These are phyloP conservation scores for Cladobotryum protrusum DNA, from an alignment of 2,329 filamentous ascomycete genomes.

Conservation along the genomic window DNA sequence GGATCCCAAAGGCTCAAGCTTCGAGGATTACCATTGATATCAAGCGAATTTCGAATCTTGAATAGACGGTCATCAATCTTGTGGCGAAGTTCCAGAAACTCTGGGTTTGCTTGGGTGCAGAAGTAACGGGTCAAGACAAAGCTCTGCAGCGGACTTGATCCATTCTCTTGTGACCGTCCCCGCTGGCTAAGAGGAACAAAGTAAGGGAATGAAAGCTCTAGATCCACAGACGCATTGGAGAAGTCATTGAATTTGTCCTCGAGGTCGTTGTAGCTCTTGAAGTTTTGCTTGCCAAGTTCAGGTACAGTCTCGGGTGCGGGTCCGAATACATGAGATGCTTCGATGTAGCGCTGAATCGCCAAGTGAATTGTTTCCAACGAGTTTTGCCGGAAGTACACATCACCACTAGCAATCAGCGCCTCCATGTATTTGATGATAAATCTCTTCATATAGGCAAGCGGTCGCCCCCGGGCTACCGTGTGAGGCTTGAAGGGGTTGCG, in stretches of 20 bases:
- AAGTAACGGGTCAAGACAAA: not conserved
- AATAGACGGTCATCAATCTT: not conserved
- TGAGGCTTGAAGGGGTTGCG: not conserved
- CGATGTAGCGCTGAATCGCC: not conserved
- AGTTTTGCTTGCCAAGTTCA: not conserved
- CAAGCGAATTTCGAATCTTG: not conserved
- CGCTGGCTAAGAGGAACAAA: not conserved
- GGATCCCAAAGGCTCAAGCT: not conserved
- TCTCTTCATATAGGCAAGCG: not conserved
- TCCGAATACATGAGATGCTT: not conserved
- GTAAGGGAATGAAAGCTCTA: not conserved
- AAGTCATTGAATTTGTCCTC: not conserved
- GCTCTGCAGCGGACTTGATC: not conserved
- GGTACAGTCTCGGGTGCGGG: not conserved
- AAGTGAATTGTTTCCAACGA: not conserved
- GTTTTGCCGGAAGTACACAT: not conserved
- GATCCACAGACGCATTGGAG: not conserved
- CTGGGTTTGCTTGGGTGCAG: not conserved
- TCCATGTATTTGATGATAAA: not conserved
- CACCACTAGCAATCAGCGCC: constrained; percentile 7
- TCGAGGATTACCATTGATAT: not conserved
- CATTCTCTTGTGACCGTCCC: no score
- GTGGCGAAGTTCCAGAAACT: not conserved
- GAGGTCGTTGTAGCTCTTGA: not conserved
- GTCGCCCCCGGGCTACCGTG: not conserved